These are phyloP conservation scores for Teratosphaeria zuluensis DNA, from an alignment of 2,329 filamentous ascomycete genomes.

Conservation along the genomic window DNA sequence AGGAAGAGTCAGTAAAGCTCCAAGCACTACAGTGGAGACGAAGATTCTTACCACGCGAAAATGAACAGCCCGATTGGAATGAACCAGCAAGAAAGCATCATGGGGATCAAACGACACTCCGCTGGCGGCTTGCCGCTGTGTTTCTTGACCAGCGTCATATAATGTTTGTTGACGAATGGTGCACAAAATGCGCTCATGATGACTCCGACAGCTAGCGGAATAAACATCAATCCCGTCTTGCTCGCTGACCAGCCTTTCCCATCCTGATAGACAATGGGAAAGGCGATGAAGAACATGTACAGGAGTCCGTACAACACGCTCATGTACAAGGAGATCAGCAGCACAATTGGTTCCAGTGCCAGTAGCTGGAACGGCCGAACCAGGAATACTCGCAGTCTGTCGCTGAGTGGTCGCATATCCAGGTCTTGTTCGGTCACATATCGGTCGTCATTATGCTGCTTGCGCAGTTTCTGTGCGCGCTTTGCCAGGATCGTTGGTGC, in stretches of 20 bases:
- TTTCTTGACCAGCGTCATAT: slow-evolving; percentile 53
- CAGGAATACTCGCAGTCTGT: slow-evolving; percentile 65
- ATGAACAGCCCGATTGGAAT: slow-evolving; percentile 54
- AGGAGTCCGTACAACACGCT: slow-evolving; percentile 49
- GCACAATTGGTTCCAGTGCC: slow-evolving; percentile 73
- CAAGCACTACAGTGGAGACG: neutral
- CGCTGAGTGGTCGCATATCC: slow-evolving; percentile 57
- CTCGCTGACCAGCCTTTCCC: slow-evolving; percentile 76
- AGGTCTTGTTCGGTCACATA: slow-evolving; percentile 76
- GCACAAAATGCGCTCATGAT: slow-evolving; percentile 18
- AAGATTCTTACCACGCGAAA: slow-evolving; percentile 45
- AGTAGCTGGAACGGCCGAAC: slow-evolving; percentile 77
- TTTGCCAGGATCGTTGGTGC: slow-evolving; percentile 63
- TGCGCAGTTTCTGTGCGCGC: slow-evolving; percentile 62
- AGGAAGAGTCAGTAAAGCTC: slow-evolving; percentile 20
- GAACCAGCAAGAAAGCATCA: slow-evolving; percentile 39
- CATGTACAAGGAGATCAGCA: slow-evolving; percentile 72
- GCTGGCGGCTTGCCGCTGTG: slow-evolving; percentile 60
- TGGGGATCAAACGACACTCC: slow-evolving; percentile 2
- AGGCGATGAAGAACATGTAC: slow-evolving; percentile 68
- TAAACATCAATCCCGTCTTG: slow-evolving; percentile 58
- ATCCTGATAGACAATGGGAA: slow-evolving; percentile 59
- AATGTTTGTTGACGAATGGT: slow-evolving; percentile 73
- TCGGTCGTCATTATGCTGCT: slow-evolving; percentile 54
- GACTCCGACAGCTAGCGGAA: slow-evolving; percentile 21